Conservation (phyloP, 2,329 filamentous ascomycete genomes). For the Fusarium odoratissimum region DNA sequence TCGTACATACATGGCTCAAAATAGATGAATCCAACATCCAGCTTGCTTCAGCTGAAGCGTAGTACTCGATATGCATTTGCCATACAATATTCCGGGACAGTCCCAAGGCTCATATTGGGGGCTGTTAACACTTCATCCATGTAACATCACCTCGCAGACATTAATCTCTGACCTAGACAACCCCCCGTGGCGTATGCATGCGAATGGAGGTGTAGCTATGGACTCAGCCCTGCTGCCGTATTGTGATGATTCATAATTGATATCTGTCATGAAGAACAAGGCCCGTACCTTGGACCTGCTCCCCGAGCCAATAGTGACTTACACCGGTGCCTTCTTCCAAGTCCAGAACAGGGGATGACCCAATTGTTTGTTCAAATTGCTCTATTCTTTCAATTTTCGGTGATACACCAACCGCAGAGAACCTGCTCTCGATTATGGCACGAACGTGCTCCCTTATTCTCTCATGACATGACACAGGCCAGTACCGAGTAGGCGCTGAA, state of each 20-base stretch:
- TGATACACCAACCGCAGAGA: background rate
- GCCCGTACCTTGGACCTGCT: background rate
- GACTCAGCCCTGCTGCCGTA: background rate
- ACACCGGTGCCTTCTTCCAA: background rate
- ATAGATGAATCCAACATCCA: background rate
- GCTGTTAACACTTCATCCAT: background rate
- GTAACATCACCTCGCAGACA: background rate
- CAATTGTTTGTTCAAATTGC: background rate
- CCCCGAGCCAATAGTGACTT: background rate
- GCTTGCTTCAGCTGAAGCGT: conserved; percentile 3
- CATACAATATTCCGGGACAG: background rate
- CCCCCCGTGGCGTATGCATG: background rate
- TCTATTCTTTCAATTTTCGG: background rate
- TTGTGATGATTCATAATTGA: background rate
- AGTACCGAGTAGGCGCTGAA: background rate
- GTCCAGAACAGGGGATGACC: background rate
- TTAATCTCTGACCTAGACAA: background rate
- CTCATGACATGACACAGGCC: background rate
- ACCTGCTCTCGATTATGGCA: background rate
- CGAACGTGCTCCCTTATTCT: background rate
- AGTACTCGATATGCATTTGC: background rate
- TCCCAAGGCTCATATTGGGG: conserved; percentile 1
- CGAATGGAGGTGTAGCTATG: background rate
- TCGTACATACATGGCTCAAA: background rate
- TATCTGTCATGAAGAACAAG: background rate